Percentiles rank a stretch among this genome's conserved stretches.
Evolutionary conservation across 176 grass and related monocot species (phyloP).

Genomic region (Alloteropsis semialata): DNA sequence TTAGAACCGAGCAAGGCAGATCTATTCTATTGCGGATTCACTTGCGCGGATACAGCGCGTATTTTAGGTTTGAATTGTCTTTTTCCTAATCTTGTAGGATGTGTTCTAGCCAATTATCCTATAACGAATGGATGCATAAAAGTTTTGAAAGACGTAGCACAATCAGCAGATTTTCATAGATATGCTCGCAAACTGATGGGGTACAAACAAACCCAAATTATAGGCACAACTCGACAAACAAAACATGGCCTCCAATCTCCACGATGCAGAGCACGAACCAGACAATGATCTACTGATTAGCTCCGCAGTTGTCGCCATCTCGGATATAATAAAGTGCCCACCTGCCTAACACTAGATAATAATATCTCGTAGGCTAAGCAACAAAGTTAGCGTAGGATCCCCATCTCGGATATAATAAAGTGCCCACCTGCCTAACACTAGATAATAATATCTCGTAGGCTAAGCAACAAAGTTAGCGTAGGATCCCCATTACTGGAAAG

Average conservation of each 20-base stretch:
- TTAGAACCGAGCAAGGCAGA: not conserved
- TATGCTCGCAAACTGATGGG: slow-evolving; percentile 33
- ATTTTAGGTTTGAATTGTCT: not conserved
- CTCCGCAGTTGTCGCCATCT: slow-evolving; percentile 40
- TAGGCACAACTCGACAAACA: slow-evolving; percentile 50
- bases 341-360: slow-evolving; percentile 45
- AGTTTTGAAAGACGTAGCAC: not conserved
- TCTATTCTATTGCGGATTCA: not conserved
- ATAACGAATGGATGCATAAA: not conserved
- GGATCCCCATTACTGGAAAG: slow-evolving; percentile 19
- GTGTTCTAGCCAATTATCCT: not conserved
- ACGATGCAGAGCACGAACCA: slow-evolving; percentile 30
- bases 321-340: slow-evolving; percentile 20
- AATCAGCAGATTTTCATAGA: slow-evolving; percentile 30
- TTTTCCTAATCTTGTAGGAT: not conserved
- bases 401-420: slow-evolving; percentile 29
- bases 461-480: slow-evolving; percentile 38
- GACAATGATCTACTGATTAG: slow-evolving; percentile 50
- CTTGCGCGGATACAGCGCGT: not conserved
- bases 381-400: slow-evolving; percentile 41
- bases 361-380: slow-evolving; percentile 37
- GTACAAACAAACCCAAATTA: slow-evolving; percentile 23
- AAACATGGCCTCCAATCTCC: slow-evolving; percentile 32
- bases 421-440: slow-evolving; percentile 36
- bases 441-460: slow-evolving; percentile 36